Evolutionary conservation across 2,329 filamentous ascomycete genomes (phyloP).

Genomic region (Escovopsis sp.): DNA sequence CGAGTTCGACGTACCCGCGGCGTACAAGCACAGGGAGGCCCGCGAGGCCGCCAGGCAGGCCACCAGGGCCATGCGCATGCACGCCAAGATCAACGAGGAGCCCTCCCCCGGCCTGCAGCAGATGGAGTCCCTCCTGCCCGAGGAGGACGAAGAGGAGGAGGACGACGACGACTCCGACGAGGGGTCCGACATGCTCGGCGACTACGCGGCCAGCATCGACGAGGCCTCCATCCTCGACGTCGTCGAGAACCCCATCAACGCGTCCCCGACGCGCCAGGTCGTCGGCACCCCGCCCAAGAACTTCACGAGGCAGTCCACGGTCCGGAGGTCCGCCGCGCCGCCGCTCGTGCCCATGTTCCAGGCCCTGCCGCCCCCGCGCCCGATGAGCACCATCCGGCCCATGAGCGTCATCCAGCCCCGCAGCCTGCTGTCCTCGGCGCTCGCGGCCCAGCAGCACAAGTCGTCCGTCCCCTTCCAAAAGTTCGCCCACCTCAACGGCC

Average conservation of each 20-base stretch:
- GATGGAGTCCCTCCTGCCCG: conserved; percentile 36
- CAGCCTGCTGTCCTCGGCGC: conserved; percentile 55
- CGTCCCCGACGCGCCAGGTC: conserved; percentile 40
- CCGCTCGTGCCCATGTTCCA: conserved; percentile 43
- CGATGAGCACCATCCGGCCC: conserved; percentile 47
- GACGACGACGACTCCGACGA: conserved; percentile 47
- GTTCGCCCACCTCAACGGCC: conserved; percentile 62
- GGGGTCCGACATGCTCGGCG: conserved; percentile 46
- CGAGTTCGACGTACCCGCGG: conserved; percentile 54
- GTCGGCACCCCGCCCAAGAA: conserved; percentile 50
- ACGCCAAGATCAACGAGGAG: conserved; percentile 25
- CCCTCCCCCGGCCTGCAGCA: conserved; percentile 26
- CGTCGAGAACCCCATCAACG: conserved; percentile 42
- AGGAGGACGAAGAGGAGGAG: conserved; percentile 31
- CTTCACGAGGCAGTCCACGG: conserved; percentile 47
- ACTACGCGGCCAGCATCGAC: conserved; percentile 53
- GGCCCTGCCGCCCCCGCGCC: conserved; percentile 56
- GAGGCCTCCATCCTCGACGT: conserved; percentile 57
- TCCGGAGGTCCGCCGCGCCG: conserved; percentile 44
- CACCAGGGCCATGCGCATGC: conserved; percentile 24
- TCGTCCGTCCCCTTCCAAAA: conserved; percentile 59
- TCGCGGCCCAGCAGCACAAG: conserved; percentile 57
- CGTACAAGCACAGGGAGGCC: conserved; percentile 48
- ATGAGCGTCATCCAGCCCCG: conserved; percentile 54
- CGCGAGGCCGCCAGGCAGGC: conserved; percentile 43